Percentiles rank a stretch among this genome's conserved stretches.
Evolutionary conservation across 1,139 yeast genomes (phyloP).

Genomic region (Hyphopichia buzzinii): DNA sequence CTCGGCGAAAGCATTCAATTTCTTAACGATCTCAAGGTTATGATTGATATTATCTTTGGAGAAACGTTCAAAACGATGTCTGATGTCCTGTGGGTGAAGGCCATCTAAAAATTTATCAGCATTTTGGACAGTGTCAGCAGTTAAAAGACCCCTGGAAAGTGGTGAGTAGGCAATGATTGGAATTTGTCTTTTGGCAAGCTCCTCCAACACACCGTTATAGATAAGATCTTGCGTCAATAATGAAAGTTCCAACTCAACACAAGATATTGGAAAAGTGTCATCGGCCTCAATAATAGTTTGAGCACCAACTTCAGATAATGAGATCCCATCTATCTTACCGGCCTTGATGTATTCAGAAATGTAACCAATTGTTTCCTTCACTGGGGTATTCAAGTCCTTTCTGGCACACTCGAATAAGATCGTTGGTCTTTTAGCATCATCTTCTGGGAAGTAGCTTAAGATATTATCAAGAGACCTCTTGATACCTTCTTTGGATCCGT

Average conservation of each 20-base stretch:
- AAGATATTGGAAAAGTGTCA: constrained; percentile 50
- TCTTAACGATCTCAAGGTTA: constrained; percentile 48
- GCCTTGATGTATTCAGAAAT: constrained; percentile 50
- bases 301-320: constrained; percentile 69
- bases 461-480: constrained; percentile 50
- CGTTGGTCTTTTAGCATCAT: constrained; percentile 35
- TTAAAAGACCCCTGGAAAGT: constrained; percentile 72
- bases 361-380: constrained; percentile 48
- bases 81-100: constrained; percentile 54
- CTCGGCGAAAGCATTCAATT: constrained; percentile 42
- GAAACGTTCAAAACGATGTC: constrained; percentile 57
- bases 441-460: constrained; percentile 42
- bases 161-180: constrained; percentile 82
- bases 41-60: constrained; percentile 50
- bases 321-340: constrained; percentile 64
- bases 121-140: constrained; percentile 52
- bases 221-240: constrained; percentile 60
- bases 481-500: constrained; percentile 48
- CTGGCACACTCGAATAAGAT: constrained; percentile 72
- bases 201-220: constrained; percentile 59
- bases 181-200: constrained; percentile 44
- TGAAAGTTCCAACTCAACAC: constrained; percentile 77
- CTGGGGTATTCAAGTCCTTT: constrained; percentile 50
- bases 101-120: constrained; percentile 30
- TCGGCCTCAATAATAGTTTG: constrained; percentile 57